Conservation (phyloP, 2,329 filamentous ascomycete genomes). For the Exophiala spinifera region DNA sequence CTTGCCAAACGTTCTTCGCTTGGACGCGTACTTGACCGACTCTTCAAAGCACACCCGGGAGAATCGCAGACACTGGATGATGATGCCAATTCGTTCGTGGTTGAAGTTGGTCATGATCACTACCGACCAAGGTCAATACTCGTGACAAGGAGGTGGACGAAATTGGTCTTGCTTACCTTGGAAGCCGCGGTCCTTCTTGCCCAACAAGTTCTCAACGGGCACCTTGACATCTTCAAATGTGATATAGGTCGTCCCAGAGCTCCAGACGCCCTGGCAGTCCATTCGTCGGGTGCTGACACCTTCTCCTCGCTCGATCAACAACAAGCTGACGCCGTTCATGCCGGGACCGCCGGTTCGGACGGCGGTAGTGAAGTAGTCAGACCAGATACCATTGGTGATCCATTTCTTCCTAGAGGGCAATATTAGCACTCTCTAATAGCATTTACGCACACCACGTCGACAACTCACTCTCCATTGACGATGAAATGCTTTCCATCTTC, state of each 20-base stretch:
- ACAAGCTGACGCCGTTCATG: conserved; percentile 87
- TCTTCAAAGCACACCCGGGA: conserved; percentile 96
- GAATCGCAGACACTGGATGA: conserved; percentile 96
- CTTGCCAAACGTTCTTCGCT: conserved; percentile 95
- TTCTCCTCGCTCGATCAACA: conserved; percentile 86
- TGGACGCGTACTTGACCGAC: conserved; percentile 93
- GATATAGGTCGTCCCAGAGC: conserved; percentile 90
- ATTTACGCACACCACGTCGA: neutral
- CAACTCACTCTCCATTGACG: neutral
- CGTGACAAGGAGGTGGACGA: neutral
- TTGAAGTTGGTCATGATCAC: conserved; percentile 99
- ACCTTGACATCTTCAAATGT: conserved; percentile 99
- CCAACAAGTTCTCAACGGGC: conserved; percentile 95
- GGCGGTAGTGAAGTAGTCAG: conserved; percentile 95
- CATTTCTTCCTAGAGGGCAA: conserved; percentile 74
- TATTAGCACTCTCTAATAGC: conserved; percentile 74
- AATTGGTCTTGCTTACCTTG: conserved; percentile 52
- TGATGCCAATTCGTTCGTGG: conserved; percentile 97
- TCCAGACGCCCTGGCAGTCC: conserved; percentile 98
- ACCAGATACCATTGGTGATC: conserved; percentile 98
- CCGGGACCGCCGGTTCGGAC: conserved; percentile 84
- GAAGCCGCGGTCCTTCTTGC: conserved; percentile 98
- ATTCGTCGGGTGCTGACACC: conserved; percentile 91
- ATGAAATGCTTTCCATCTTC: conserved; percentile 99
- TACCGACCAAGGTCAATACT: conserved; percentile 29